phyloP scores from a whole-genome alignment of 2,329 filamentous ascomycete genomes.

The Aspergillus udagawae region DNA sequence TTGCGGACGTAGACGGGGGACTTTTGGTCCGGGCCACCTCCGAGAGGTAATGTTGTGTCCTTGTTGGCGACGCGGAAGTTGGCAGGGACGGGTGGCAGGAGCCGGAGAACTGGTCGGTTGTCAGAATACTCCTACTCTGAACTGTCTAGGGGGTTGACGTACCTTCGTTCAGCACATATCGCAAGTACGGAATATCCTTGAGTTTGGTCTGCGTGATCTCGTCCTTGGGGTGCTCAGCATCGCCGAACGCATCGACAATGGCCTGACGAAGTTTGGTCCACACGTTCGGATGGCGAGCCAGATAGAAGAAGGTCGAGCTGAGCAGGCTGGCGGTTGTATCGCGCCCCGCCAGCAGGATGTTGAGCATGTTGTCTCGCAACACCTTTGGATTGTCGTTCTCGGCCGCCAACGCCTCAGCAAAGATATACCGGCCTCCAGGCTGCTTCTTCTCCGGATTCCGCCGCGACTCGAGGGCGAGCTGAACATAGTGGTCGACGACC shows the following conservation, averaged over 20 bases:
- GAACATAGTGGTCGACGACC: constrained; percentile 49
- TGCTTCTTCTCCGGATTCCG: constrained; percentile 29
- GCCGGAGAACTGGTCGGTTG: constrained; percentile 31
- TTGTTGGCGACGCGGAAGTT: constrained; percentile 41
- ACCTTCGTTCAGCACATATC: constrained; percentile 39
- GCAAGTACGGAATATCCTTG: constrained; percentile 39
- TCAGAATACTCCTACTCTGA: background rate
- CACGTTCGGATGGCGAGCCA: constrained; percentile 38
- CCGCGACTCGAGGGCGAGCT: constrained; percentile 38
- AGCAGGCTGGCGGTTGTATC: constrained; percentile 50
- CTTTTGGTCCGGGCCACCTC: constrained; percentile 58
- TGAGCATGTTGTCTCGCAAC: constrained; percentile 48
- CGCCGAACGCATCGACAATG: constrained; percentile 40
- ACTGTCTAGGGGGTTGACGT: background rate
- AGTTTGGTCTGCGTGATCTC: constrained; percentile 43
- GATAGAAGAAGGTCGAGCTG: constrained; percentile 45
- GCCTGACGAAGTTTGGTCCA: constrained; percentile 35
- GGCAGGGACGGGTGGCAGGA: constrained; percentile 44
- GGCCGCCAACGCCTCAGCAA: constrained; percentile 46
- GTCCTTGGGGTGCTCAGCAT: constrained; percentile 29
- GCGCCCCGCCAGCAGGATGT: constrained; percentile 50
- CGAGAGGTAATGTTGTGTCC: constrained; percentile 41
- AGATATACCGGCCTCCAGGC: constrained; percentile 43
- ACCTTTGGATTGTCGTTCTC: constrained; percentile 44
- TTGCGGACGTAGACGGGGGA: constrained; percentile 63